Conservation (phyloP, 2,329 filamentous ascomycete genomes). For the Trichophyton rubrum region DNA sequence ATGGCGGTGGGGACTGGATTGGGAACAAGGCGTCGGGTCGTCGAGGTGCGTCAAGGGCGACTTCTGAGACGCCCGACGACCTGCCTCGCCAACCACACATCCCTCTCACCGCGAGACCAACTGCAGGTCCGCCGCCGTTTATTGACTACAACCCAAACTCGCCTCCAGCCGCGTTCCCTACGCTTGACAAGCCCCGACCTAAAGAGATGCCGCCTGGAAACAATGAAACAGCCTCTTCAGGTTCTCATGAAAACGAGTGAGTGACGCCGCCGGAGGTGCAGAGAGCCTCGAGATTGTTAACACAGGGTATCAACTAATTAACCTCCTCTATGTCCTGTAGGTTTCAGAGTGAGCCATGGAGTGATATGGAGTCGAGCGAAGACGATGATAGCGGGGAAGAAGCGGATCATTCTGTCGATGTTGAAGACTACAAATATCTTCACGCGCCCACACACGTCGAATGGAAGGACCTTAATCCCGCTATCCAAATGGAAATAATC, state of each 20-base stretch:
- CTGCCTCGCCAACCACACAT: slow-evolving; percentile 8
- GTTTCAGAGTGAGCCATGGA: background rate
- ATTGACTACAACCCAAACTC: slow-evolving; percentile 29
- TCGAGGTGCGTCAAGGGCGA: background rate
- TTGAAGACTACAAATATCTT: slow-evolving; percentile 9
- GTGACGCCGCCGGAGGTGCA: background rate
- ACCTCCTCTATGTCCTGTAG: background rate
- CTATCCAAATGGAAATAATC: slow-evolving; percentile 26
- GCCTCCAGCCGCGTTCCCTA: slow-evolving; percentile 33
- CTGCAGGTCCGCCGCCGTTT: slow-evolving; percentile 11
- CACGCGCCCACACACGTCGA: slow-evolving; percentile 12
- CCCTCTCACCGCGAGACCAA: slow-evolving; percentile 11
- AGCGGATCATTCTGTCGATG: background rate
- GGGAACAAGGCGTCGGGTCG: background rate
- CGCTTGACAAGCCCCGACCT: slow-evolving; percentile 16
- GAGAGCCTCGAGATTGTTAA: background rate
- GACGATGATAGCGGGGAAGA: slow-evolving; percentile 7
- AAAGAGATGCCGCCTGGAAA: background rate
- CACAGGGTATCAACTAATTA: background rate
- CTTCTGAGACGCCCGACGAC: background rate
- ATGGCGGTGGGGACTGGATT: slow-evolving; percentile 6
- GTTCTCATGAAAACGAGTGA: background rate
- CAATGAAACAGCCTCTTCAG: background rate
- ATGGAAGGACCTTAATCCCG: slow-evolving; percentile 24
- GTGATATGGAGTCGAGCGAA: slow-evolving; percentile 9